phyloP scores from a whole-genome alignment of 352 stramenopile genomes.

The Globisporangium megalacanthum region DNA sequence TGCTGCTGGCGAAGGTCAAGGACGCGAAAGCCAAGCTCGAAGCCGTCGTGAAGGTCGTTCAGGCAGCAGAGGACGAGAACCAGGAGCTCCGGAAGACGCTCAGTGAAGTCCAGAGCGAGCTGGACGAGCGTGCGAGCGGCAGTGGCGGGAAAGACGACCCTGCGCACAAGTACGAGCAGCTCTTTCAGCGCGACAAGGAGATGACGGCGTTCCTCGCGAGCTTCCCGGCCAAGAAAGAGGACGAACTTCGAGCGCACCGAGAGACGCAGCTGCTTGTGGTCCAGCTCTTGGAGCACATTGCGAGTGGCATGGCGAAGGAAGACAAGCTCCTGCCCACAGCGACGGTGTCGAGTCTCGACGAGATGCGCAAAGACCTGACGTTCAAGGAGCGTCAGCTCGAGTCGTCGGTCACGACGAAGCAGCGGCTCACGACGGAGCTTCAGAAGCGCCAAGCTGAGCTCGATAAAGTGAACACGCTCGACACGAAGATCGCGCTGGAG shows the following conservation, averaged over 20 bases:
- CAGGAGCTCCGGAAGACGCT: slow-evolving; percentile 49
- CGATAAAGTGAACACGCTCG: slow-evolving; percentile 89
- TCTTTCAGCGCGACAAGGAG: slow-evolving; percentile 88
- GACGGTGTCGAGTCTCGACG: slow-evolving; percentile 61
- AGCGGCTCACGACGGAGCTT: slow-evolving; percentile 79
- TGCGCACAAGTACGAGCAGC: slow-evolving; percentile 81
- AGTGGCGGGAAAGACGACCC: slow-evolving; percentile 55
- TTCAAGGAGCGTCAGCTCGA: slow-evolving; percentile 94
- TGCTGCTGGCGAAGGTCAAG: slow-evolving; percentile 84
- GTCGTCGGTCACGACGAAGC: slow-evolving; percentile 84
- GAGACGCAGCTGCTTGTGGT: slow-evolving; percentile 79
- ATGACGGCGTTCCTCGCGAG: slow-evolving; percentile 88
- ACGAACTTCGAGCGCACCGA: slow-evolving; percentile 48
- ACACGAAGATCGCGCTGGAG: slow-evolving; percentile 84
- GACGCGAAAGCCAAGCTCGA: slow-evolving; percentile 83
- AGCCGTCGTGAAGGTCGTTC: slow-evolving; percentile 54
- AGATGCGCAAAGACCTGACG: slow-evolving; percentile 85
- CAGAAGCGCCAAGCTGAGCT: slow-evolving; percentile 86
- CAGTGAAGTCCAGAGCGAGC: slow-evolving; percentile 47
- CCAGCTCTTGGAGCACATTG: slow-evolving; percentile 90
- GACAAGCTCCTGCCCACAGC: slow-evolving; percentile 68
- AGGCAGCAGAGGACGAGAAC: slow-evolving; percentile 45
- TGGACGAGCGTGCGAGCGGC: slow-evolving; percentile 60
- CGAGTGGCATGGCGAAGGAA: slow-evolving; percentile 51
- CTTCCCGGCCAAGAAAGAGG: slow-evolving; percentile 71